These are phyloP conservation scores for Stentor coeruleus DNA, from an alignment of 73 alveolate species.

Conservation along the genomic window DNA sequence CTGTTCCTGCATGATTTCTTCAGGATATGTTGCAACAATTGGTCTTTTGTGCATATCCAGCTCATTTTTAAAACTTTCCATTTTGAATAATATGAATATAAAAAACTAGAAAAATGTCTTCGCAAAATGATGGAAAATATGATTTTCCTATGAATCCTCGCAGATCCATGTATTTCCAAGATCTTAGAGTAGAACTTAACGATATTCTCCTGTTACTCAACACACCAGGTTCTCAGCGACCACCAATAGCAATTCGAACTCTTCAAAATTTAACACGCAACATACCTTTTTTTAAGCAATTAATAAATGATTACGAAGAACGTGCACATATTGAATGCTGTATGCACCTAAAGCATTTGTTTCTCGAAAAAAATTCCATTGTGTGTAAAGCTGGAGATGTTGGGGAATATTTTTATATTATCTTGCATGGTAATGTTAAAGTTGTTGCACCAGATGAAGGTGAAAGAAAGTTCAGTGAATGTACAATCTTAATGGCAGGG, in stretches of 20 bases:
- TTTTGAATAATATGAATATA: too few relatives aligned
- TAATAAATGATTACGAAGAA: background rate
- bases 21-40: too few relatives aligned
- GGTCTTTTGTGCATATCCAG: too few relatives aligned
- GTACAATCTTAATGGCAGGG: constrained; percentile 33
- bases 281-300: constrained; percentile 7
- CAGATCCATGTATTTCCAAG: background rate
- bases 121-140: too few relatives aligned
- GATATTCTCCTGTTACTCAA: background rate
- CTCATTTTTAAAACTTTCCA: too few relatives aligned
- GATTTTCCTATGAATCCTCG: constrained; percentile 1
- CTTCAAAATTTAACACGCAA: background rate
- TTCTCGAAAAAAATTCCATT: background rate
- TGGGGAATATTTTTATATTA: background rate
- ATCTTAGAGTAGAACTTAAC: background rate
- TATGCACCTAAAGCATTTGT: background rate
- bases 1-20: too few relatives aligned
- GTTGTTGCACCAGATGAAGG: background rate
- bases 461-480: constrained; percentile 23
- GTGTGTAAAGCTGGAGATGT: constrained; percentile 17
- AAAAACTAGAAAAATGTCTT: too few relatives aligned
- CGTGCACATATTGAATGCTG: background rate
- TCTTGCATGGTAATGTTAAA: background rate
- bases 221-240: background rate
- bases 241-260: background rate